phyloP scores from a whole-genome alignment of 148 eudicot genomes.

The Fagopyrum tataricum region DNA sequence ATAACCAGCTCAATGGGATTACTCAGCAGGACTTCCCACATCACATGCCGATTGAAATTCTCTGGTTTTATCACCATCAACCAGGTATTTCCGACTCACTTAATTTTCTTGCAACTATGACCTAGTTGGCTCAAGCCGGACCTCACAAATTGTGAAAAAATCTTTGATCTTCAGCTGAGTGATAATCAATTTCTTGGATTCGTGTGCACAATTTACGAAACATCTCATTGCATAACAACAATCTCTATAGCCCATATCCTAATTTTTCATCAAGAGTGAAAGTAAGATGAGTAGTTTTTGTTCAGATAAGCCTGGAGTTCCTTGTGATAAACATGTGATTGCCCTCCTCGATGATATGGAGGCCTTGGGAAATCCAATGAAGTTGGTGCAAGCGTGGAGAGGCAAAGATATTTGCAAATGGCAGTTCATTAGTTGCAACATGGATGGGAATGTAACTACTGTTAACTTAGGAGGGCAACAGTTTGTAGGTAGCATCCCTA shows the following conservation, averaged over 20 bases:
- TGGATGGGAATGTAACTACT: conserved; percentile 18
- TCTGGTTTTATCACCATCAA: too few species aligned
- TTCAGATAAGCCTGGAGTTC: conserved; percentile 28
- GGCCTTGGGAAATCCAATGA: conserved; percentile 41
- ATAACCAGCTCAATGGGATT: too few species aligned
- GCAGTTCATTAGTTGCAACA: conserved; percentile 37
- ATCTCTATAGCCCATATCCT: conserved; percentile 22
- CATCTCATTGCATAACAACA: conserved; percentile 45
- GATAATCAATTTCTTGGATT: conserved; percentile 49
- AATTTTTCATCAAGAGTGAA: conserved; percentile 12
- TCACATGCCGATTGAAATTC: too few species aligned
- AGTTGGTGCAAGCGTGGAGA: conserved; percentile 43
- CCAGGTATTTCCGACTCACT: too few species aligned
- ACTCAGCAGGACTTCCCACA: too few species aligned
- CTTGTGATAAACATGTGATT: conserved; percentile 57
- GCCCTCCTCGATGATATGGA: conserved; percentile 36
- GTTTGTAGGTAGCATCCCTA: conserved; percentile 43
- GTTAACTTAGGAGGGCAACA: conserved; percentile 40
- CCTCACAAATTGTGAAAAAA: conserved; percentile 21
- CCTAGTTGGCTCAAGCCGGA: conserved; percentile 23
- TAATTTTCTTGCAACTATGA: too few species aligned
- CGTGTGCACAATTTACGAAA: conserved; percentile 37
- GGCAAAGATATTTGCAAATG: conserved; percentile 62
- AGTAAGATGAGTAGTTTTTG: conserved; percentile 37
- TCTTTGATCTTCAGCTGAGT: conserved; percentile 47